Conservation (phyloP, 2,329 filamentous ascomycete genomes). For the Orbilia brochopaga region DNA sequence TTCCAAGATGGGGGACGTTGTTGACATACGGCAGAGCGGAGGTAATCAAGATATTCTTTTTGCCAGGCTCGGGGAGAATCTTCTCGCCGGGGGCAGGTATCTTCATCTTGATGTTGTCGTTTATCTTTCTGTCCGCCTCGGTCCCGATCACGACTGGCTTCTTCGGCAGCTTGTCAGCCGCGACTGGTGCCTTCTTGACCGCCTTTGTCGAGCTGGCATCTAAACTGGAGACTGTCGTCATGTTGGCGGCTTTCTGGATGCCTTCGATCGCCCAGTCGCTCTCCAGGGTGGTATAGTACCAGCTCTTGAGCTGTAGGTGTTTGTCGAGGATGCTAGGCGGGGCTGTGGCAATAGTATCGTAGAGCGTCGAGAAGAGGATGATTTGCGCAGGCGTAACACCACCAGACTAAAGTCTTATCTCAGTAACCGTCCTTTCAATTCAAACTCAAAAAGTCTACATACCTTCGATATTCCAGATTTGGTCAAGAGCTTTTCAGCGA, state of each 20-base stretch:
- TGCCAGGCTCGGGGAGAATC: conserved; percentile 67
- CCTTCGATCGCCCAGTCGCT: conserved; percentile 54
- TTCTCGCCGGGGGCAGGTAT: conserved; percentile 43
- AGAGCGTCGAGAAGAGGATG: conserved; percentile 54
- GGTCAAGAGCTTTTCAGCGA: conserved; percentile 29
- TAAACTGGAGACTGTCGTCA: conserved; percentile 50
- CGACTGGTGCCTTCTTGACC: conserved; percentile 35
- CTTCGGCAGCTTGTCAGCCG: conserved; percentile 47
- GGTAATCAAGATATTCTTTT: conserved; percentile 88
- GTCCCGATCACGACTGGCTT: conserved; percentile 50
- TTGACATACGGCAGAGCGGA: conserved; percentile 88
- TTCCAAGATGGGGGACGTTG: conserved; percentile 82
- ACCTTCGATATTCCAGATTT: conserved; percentile 26
- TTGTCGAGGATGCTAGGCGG: conserved; percentile 36
- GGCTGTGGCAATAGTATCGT: conserved; percentile 52
- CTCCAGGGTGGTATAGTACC: conserved; percentile 52
- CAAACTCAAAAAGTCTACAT: not conserved
- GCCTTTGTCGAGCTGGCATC: conserved; percentile 36
- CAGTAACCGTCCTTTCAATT: not conserved
- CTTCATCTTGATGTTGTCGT: conserved; percentile 52
- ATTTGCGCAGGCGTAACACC: conserved; percentile 53
- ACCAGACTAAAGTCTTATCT: conserved; percentile 14
- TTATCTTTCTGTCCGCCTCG: conserved; percentile 49
- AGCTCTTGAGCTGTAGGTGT: conserved; percentile 51
- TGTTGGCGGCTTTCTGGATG: conserved; percentile 53